Percentiles rank a stretch among this genome's conserved stretches.
These are phyloP conservation scores for Combretum micranthum DNA, from an alignment of 345 rosid species.

Conservation along the genomic window DNA sequence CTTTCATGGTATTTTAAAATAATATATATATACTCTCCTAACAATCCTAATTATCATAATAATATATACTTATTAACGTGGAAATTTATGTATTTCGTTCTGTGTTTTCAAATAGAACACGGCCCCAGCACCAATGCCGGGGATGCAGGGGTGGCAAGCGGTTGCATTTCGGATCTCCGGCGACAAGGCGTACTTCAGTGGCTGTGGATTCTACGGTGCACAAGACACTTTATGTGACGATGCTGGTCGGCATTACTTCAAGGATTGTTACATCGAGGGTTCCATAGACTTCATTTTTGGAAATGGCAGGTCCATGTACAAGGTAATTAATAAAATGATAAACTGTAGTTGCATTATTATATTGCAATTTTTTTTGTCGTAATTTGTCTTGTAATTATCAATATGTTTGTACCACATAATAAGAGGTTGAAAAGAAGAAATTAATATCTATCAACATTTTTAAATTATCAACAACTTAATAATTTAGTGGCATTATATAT, in stretches of 20 bases:
- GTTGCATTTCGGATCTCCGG: constrained; percentile 89
- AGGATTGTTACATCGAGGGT: constrained; percentile 87
- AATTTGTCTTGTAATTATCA: no score
- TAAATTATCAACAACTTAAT: no score
- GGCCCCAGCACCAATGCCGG: constrained; percentile 92
- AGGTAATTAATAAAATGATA: constrained; percentile 25
- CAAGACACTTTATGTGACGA: constrained; percentile 94
- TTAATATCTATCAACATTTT: no score
- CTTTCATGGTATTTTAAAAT: no score
- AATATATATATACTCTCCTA: neutral
- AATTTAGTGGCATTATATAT: no score
- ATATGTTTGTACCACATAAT: no score
- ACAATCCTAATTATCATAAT: neutral
- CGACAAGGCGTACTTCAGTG: constrained; percentile 82
- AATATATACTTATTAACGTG: neutral
- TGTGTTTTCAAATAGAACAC: constrained; percentile 42
- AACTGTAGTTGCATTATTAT: no score
- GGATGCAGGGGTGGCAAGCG: constrained; percentile 95
- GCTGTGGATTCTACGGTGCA: constrained; percentile 91
- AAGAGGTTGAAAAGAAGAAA: no score
- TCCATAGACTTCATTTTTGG: constrained; percentile 95
- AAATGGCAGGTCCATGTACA: constrained; percentile 91
- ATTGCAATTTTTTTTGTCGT: no score
- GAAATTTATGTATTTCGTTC: neutral
- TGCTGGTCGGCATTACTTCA: constrained; percentile 91